phyloP scores from a whole-genome alignment of 2,329 filamentous ascomycete species.

The Sporothrix brasiliensis region DNA sequence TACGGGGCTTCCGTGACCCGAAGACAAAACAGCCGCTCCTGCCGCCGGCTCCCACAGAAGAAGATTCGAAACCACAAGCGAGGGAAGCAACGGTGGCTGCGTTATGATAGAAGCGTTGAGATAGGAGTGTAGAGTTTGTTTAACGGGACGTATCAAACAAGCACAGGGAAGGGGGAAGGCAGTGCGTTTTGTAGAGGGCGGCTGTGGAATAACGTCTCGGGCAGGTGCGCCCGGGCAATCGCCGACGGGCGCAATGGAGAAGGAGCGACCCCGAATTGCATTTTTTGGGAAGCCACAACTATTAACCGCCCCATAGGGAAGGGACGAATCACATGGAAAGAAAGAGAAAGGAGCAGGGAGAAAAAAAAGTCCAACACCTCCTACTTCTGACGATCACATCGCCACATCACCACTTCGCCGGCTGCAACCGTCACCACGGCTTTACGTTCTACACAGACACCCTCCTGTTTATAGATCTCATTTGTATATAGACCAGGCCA shows the following conservation, averaged over 20 bases:
- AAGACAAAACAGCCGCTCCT: conserved; percentile 60
- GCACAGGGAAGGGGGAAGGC: neutral
- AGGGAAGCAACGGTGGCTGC: conserved; percentile 30
- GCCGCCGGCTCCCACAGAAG: conserved; percentile 39
- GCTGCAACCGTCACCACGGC: neutral
- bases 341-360: neutral
- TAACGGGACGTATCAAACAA: neutral
- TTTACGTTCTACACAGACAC: neutral
- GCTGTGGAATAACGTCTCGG: neutral
- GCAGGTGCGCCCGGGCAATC: neutral
- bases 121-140: neutral
- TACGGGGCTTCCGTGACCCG: conserved; percentile 56
- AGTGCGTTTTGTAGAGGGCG: neutral
- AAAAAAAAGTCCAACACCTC: neutral
- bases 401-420: neutral
- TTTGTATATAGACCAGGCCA: conserved; percentile 25
- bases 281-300: neutral
- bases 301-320: neutral
- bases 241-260: neutral
- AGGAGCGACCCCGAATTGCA: neutral
- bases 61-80: conserved; percentile 32
- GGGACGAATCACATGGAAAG: neutral
- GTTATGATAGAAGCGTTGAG: neutral
- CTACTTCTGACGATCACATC: neutral
- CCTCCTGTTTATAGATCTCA: conserved; percentile 22